Base-by-base conservation (phyloP, 2,329 filamentous ascomycete species). In the Colletotrichum sp. region DNA sequence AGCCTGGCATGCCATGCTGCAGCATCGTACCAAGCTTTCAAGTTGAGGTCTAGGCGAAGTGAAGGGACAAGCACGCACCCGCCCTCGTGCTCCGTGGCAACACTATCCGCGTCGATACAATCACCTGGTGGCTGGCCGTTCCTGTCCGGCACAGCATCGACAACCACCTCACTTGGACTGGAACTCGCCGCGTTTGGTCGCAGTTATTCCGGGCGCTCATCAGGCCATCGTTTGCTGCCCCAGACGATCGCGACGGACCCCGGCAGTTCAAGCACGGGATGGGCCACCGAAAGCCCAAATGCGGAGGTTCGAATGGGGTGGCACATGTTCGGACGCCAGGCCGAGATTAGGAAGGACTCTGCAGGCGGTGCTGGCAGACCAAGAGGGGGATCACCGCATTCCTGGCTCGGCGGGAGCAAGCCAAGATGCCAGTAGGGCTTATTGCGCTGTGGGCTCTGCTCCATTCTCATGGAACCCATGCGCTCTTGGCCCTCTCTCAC, bases 21-120 rank as follows among this genome's bases (percentile, higher is more conserved):
- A 43, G 43, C 48, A 69, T 60, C 58, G 15, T 68, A 75, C 70
- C 73, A 75, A 75, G 73, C 73, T 75, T 75, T 75, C 70, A 36
- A 48, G 32, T 43, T 24, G 60, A 69, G 48, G 28, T 65, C 55
- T 73, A 64, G 69, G 64, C 48, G 30, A 43, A 48, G 24, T 21
- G 66, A 26, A 58, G 24, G 55, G 16, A 57, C 36, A 38, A 60
- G 57, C 34, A 57, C 32, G 43, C 66, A 24, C 57, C 66, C 55
- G 64, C 16, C 63, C 34, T 67, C 28, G 32, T 75, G 63, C 32
- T 18, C 73, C 43, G 34, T 48, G 58, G 28, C 58, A 60, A 28
- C 26, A 30, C 21, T 52, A 65, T n/a, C 6, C 24, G 57, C 34
- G 18, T 16, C 55, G 28, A 9, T 28, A 26, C 57, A 43, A 6